Base-by-base conservation (phyloP, 2,329 filamentous ascomycete species). In the Penicillium thymicola region DNA sequence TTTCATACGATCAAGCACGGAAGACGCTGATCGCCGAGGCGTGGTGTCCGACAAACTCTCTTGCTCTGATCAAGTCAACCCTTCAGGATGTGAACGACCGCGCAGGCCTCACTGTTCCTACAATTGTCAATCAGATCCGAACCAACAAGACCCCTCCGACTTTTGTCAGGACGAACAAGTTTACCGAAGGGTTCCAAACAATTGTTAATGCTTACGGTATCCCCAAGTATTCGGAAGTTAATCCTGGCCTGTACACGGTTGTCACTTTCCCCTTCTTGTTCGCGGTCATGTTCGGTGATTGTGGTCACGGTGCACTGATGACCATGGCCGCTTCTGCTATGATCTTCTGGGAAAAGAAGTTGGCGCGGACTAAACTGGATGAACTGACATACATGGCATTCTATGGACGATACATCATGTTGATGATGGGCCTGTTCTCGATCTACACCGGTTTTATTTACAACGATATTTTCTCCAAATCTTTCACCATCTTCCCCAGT, bases 181-280 rank as follows among this genome's bases (percentile, higher is more conserved):
- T 97, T 72, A 99, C 95, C 3, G 88, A 97, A 69, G 94, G 89
- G 25, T 99, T 99, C 81, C 94, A 99, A 77, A 97, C 93, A 57
- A 99, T 99, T 73, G 95, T 99, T 74, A 93, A 99, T 69, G 94
- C 95, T 28, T 99, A 99, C 71, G 95, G 94, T 70, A 97, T 94
- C 41, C 90, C 94, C 59, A 97, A 96, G 64, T 99, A 99, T 77
- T 89, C 89, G 65, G 94, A 99, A 78, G 89, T 97, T 74, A 99
- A 99, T 77, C 94, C 94, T 55, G 93, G 92, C 60, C 83, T 99
- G 23, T 93, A 93, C 37, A 94, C 96, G 50, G 92, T 97, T 65
- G 88, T 99, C 62, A 99, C 94, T 6, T 99, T 99, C 77, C 94
- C 95, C n/a, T 99, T 99, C 81, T 82, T 99, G 60, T 99, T 99